phyloP scores from a whole-genome alignment of 202 grass and related monocot species.

The Hordeum pubiflorum region DNA sequence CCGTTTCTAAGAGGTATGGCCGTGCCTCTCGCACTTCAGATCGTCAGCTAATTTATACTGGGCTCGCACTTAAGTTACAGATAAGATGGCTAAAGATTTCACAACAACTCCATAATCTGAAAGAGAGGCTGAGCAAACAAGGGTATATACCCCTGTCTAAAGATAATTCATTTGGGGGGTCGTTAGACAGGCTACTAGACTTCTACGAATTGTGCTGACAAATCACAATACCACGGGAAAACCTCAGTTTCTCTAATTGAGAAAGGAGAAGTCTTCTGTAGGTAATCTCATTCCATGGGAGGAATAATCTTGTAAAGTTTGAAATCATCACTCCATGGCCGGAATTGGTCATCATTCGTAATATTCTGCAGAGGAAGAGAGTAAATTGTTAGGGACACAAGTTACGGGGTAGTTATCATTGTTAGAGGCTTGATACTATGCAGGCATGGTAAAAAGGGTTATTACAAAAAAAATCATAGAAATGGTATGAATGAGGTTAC shows the following conservation, averaged over 20 bases:
- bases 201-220: neutral
- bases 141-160: no score
- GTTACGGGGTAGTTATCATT: no score
- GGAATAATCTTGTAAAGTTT: slow-evolving; percentile 22
- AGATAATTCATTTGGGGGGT: no score
- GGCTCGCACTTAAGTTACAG: no score
- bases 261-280: neutral
- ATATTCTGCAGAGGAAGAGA: slow-evolving; percentile 42
- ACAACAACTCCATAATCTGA: no score
- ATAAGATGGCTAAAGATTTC: no score
- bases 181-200: neutral
- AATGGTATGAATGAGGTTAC: slow-evolving; percentile 21
- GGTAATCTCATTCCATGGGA: neutral
- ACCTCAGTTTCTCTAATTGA: neutral
- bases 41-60: no score
- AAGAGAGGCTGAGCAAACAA: no score
- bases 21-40: no score
- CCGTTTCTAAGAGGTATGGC: no score
- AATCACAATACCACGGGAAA: neutral
- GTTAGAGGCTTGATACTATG: slow-evolving; percentile 6
- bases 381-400: neutral
- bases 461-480: neutral
- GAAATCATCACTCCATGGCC: slow-evolving; percentile 40
- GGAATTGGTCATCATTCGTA: slow-evolving; percentile 41
- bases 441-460: neutral